Conservation (phyloP, 371 early-diverging fungal species). For the Lichtheimia corymbifera region DNA sequence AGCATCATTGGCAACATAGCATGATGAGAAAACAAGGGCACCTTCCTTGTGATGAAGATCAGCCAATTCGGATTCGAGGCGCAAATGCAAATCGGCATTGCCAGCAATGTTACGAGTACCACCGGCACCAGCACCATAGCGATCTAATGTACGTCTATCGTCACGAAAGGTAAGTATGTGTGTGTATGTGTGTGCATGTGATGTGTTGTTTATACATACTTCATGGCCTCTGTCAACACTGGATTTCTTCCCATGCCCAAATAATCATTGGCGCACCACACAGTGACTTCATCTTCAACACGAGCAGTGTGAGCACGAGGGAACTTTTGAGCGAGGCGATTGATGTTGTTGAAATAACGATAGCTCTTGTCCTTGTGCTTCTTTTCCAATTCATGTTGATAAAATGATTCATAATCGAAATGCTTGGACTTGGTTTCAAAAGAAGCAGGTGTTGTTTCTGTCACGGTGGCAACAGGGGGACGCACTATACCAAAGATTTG, state of each 20-base stretch:
- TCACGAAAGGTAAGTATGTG: not conserved
- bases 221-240: conserved; percentile 86
- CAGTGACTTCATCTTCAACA: conserved; percentile 86
- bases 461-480: conserved; percentile 3
- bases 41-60: conserved; percentile 89
- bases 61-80: conserved; percentile 92
- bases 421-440: conserved; percentile 48
- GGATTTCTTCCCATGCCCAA: conserved; percentile 94
- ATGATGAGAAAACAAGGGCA: conserved; percentile 96
- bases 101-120: conserved; percentile 99
- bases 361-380: conserved; percentile 96
- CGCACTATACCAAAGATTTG: not conserved
- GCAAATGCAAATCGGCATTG: conserved; percentile 92
- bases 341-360: conserved; percentile 99
- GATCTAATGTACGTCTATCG: conserved; percentile 78
- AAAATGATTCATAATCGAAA: conserved; percentile 91
- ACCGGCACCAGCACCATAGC: conserved; percentile 98
- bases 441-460: conserved; percentile 27
- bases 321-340: conserved; percentile 90
- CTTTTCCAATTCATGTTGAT: conserved; percentile 83
- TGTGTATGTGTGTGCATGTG: conserved; percentile 1
- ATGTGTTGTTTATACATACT: conserved; percentile 46
- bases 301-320: conserved; percentile 94
- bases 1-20: conserved; percentile 98
- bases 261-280: conserved; percentile 99